Percentiles rank a stretch among this genome's conserved stretches.
phyloP scores from a whole-genome alignment of 257 asterid genomes.

The Craterostigma plantagineum region DNA sequence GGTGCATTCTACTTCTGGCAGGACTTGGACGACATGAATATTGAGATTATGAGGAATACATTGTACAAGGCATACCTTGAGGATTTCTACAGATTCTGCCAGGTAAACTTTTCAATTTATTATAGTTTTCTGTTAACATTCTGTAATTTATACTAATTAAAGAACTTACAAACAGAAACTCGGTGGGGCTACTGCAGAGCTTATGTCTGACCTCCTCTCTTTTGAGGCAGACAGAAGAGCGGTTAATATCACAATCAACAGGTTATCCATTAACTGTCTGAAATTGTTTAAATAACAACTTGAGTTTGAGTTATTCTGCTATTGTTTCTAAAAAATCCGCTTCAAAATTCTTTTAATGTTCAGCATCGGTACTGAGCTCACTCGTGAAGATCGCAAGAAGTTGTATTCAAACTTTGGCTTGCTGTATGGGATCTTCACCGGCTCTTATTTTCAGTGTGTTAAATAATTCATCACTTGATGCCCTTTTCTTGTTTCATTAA shows the following conservation, averaged over 20 bases:
- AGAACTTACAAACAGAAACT: constrained; percentile 37
- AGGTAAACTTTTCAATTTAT: constrained; percentile 20
- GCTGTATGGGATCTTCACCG: constrained; percentile 34
- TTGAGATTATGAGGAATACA: constrained; percentile 87
- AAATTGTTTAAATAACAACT: background rate
- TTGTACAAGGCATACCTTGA: constrained; percentile 92
- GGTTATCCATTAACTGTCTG: constrained; percentile 17
- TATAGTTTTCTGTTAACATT: background rate
- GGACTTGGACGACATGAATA: constrained; percentile 95
- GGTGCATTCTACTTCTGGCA: constrained; percentile 11
- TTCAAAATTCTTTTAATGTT: constrained; percentile 1
- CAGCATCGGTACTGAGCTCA: constrained; percentile 93
- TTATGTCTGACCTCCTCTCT: constrained; percentile 77
- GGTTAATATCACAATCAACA: constrained; percentile 79
- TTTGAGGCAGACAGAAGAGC: constrained; percentile 96
- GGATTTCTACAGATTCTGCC: constrained; percentile 74
- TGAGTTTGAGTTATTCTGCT: background rate
- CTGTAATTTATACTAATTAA: constrained; percentile 3
- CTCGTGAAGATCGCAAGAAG: constrained; percentile 80
- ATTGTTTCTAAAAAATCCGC: no score
- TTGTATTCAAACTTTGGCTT: constrained; percentile 76
- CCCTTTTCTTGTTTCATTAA: no score
- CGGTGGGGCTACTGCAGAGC: constrained; percentile 90
- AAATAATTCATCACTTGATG: background rate
- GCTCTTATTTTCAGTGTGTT: constrained; percentile 2